Percentiles rank a stretch among this genome's conserved stretches.
Evolutionary conservation across 1,284 basidiomycete species (phyloP).

Genomic region (Chalciporus sp.): DNA sequence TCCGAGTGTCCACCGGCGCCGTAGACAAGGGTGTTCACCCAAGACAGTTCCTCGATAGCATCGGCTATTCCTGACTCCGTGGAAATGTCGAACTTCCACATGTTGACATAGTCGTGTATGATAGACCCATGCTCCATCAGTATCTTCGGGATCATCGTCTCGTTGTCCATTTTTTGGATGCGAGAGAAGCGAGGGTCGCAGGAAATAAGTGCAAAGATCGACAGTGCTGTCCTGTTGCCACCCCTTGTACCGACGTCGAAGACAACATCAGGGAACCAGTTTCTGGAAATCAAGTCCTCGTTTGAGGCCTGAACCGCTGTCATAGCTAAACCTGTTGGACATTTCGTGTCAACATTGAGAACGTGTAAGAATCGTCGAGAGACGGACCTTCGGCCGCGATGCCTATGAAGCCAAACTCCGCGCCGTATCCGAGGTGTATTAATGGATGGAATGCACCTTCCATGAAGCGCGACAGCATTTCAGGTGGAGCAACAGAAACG

Average conservation of each 20-base stretch:
- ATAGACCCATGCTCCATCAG: slow-evolving; percentile 41
- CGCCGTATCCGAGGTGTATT: slow-evolving; percentile 39
- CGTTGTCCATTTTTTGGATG: slow-evolving; percentile 17
- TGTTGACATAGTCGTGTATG: slow-evolving; percentile 45
- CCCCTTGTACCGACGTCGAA: slow-evolving; percentile 15
- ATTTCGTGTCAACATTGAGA: slow-evolving; percentile 1
- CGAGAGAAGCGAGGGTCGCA: slow-evolving; percentile 42
- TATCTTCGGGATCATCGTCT: slow-evolving; percentile 27
- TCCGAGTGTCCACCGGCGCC: slow-evolving; percentile 42
- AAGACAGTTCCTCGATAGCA: slow-evolving; percentile 44
- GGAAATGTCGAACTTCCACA: slow-evolving; percentile 49
- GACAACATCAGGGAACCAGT: slow-evolving; percentile 23
- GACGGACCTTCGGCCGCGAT: slow-evolving; percentile 37
- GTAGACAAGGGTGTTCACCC: slow-evolving; percentile 44
- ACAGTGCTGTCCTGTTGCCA: slow-evolving; percentile 40
- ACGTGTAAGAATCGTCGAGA: background rate
- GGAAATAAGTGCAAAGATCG: slow-evolving; percentile 48
- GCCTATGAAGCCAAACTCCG: slow-evolving; percentile 38
- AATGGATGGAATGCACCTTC: slow-evolving; percentile 38
- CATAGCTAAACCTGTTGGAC: slow-evolving; percentile 43
- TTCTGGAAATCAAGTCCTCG: slow-evolving; percentile 16
- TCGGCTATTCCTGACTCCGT: slow-evolving; percentile 31
- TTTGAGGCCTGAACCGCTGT: slow-evolving; percentile 41
- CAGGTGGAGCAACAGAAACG: slow-evolving; percentile 9
- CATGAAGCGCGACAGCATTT: slow-evolving; percentile 38